phyloP scores from a whole-genome alignment of 768 basidiomycete genomes.

The Boletus insuetus region DNA sequence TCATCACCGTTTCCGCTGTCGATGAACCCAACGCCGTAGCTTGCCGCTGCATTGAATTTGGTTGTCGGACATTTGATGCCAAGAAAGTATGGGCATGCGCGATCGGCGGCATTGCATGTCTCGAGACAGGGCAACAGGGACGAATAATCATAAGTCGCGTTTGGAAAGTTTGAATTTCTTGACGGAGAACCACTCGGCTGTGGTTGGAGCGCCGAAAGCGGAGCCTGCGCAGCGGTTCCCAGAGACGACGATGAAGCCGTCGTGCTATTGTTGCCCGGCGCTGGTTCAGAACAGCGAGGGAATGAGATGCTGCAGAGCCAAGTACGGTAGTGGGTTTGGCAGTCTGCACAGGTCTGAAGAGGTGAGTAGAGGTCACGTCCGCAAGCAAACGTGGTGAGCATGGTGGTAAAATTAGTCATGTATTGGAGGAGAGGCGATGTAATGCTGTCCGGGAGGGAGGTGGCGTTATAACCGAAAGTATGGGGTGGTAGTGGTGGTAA shows the following conservation, averaged over 20 bases:
- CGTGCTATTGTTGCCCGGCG: constrained; percentile 23
- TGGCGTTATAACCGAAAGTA: constrained; percentile 44
- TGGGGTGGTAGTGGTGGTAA: constrained; percentile 49
- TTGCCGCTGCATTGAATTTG: constrained; percentile 58
- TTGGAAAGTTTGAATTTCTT: constrained; percentile 50
- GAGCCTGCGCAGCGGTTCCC: constrained; percentile 29
- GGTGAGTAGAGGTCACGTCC: constrained; percentile 80
- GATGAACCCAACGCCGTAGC: constrained; percentile 76
- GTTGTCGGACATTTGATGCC: constrained; percentile 65
- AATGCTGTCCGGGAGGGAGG: constrained; percentile 50
- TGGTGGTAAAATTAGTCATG: constrained; percentile 71
- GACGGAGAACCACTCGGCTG: constrained; percentile 38
- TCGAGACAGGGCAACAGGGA: constrained; percentile 78
- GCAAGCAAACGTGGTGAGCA: constrained; percentile 72
- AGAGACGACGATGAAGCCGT: constrained; percentile 14
- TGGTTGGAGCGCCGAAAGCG: constrained; percentile 49
- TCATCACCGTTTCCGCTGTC: constrained; percentile 49
- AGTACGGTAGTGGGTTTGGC: constrained; percentile 64
- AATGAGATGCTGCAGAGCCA: constrained; percentile 79
- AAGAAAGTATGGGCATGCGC: constrained; percentile 75
- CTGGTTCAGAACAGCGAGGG: constrained; percentile 66
- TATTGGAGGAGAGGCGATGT: constrained; percentile 51
- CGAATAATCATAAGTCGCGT: constrained; percentile 45
- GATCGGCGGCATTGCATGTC: constrained; percentile 67
- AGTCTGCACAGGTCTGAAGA: constrained; percentile 72